Evolutionary conservation across 805 yeast species (phyloP).

Genomic region (Ogataea allantospora): DNA sequence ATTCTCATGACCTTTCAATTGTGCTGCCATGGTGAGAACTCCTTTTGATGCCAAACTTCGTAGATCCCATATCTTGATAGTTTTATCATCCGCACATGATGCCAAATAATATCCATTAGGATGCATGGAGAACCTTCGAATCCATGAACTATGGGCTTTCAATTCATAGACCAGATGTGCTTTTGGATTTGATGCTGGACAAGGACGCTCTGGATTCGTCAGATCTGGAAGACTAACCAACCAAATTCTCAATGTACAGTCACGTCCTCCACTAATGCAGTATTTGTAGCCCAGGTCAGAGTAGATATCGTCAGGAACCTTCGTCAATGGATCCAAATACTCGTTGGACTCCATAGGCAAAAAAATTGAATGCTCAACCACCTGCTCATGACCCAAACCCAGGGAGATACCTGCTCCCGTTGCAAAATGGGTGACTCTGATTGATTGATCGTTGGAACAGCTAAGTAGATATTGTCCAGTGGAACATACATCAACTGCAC

Average conservation of each 20-base stretch:
- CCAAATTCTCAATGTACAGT: conserved; percentile 75
- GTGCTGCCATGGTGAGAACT: conserved; percentile 25
- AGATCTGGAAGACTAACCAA: conserved; percentile 63
- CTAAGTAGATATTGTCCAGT: conserved; percentile 62
- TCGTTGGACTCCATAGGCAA: conserved; percentile 54
- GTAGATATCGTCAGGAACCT: conserved; percentile 26
- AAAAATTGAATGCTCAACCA: conserved; percentile 69
- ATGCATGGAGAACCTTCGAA: conserved; percentile 64
- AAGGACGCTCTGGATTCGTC: conserved; percentile 38
- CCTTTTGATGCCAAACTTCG: conserved; percentile 20
- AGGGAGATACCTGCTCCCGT: conserved; percentile 67
- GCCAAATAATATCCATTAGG: conserved; percentile 71
- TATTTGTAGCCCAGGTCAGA: conserved; percentile 59
- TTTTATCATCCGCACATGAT: conserved; percentile 77
- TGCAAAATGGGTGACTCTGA: conserved; percentile 60
- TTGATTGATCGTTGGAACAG: conserved; percentile 77
- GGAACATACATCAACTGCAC: conserved; percentile 51
- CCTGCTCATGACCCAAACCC: conserved; percentile 79
- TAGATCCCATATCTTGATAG: conserved; percentile 78
- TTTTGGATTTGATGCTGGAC: conserved; percentile 56
- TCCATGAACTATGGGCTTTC: conserved; percentile 85
- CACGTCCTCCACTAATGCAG: conserved; percentile 78
- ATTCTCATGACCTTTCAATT: conserved; percentile 66
- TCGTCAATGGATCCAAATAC: conserved; percentile 46
- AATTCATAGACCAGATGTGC: conserved; percentile 59